Conservation (phyloP, 768 basidiomycete genomes). For the Podaxis carcinomalis region DNA sequence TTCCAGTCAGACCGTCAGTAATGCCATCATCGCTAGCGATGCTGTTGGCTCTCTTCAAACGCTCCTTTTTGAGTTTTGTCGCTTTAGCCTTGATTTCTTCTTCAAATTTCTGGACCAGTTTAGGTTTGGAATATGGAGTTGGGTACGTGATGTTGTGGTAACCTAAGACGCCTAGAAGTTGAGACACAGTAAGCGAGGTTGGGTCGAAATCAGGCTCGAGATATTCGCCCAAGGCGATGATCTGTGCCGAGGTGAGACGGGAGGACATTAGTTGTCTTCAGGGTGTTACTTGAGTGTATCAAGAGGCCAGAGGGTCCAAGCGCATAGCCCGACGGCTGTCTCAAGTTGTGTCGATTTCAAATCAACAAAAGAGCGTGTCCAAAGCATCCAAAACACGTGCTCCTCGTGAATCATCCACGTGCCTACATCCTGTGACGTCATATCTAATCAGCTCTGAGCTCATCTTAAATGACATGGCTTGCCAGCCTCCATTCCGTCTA, state of each 20-base stretch:
- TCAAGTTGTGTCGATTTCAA: neutral
- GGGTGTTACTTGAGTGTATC: neutral
- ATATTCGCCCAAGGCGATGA: slow-evolving; percentile 73
- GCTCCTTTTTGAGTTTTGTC: slow-evolving; percentile 56
- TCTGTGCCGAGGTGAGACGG: slow-evolving; percentile 71
- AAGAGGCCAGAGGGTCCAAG: slow-evolving; percentile 1
- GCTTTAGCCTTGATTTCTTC: slow-evolving; percentile 65
- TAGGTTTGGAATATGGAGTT: slow-evolving; percentile 71
- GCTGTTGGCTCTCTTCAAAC: slow-evolving; percentile 62
- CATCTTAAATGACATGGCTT: neutral
- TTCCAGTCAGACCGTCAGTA: slow-evolving; percentile 77
- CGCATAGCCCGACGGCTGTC: slow-evolving; percentile 2
- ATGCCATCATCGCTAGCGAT: slow-evolving; percentile 81
- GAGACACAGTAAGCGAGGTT: slow-evolving; percentile 68
- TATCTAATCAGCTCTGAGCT: neutral
- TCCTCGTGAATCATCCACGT: slow-evolving; percentile 4
- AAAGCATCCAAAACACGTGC: slow-evolving; percentile 4
- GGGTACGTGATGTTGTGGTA: slow-evolving; percentile 76
- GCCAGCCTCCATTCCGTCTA: neutral
- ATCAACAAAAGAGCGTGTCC: slow-evolving; percentile 7
- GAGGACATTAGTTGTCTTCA: slow-evolving; percentile 47
- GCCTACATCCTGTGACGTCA: slow-evolving; percentile 6
- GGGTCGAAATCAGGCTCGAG: slow-evolving; percentile 78
- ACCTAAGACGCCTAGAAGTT: slow-evolving; percentile 71
- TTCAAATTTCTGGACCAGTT: slow-evolving; percentile 73